These are phyloP conservation scores for Trichosporon sp. DNA, from an alignment of 1,284 basidiomycete species.

Conservation along the genomic window DNA sequence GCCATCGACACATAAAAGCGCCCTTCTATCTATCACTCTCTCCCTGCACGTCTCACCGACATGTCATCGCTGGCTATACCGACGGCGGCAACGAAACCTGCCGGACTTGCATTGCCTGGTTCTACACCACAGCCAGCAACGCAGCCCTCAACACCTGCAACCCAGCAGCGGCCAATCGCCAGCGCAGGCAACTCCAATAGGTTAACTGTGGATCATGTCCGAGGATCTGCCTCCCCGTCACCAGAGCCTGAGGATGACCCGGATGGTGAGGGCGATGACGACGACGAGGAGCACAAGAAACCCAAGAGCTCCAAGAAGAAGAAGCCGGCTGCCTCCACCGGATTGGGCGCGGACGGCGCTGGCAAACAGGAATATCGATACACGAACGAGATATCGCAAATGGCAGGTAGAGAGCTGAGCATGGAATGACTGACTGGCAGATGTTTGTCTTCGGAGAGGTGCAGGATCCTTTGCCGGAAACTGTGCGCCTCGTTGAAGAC, in stretches of 20 bases:
- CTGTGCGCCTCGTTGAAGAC: constrained; percentile 90
- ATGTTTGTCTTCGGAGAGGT: constrained; percentile 98
- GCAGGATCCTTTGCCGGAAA: constrained; percentile 82
- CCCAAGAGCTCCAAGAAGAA: constrained; percentile 37
- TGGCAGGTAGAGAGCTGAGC: constrained; percentile 59
- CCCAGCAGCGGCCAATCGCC: background rate
- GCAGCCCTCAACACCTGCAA: background rate
- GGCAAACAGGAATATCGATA: constrained; percentile 67
- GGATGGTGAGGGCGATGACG: constrained; percentile 46
- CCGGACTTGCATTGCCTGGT: constrained; percentile 32
- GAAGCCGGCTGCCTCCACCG: constrained; percentile 30
- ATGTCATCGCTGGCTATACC: constrained; percentile 27
- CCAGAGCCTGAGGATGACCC: constrained; percentile 41
- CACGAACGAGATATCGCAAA: constrained; percentile 78
- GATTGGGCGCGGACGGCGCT: constrained; percentile 20
- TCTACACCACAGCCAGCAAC: background rate
- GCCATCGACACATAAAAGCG: too few relatives aligned
- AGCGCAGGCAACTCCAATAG: background rate
- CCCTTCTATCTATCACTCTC: background rate
- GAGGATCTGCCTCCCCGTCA: constrained; percentile 32
- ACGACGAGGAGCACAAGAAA: constrained; percentile 40
- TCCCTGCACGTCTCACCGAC: background rate
- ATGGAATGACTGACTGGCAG: constrained; percentile 56
- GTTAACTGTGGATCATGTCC: background rate
- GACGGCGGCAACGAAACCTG: constrained; percentile 26